These are phyloP conservation scores for Hypoxylon sp. DNA, from an alignment of 2,329 filamentous ascomycete genomes.

Conservation along the genomic window DNA sequence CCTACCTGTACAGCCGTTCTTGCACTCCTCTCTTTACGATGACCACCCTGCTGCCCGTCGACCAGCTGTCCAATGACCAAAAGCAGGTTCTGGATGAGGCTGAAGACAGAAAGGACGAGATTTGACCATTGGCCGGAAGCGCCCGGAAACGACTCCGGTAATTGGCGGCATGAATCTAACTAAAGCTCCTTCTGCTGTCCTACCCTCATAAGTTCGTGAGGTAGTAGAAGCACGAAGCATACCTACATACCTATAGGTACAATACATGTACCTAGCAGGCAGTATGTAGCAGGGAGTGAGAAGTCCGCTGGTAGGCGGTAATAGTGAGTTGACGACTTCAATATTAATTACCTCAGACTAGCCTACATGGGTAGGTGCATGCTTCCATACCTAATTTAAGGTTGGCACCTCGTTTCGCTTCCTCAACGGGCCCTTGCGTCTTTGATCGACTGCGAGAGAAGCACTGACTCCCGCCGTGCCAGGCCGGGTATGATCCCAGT, in stretches of 20 bases:
- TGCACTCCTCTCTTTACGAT: background rate
- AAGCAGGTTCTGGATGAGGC: slow-evolving; percentile 34
- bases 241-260: no score
- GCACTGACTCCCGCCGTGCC: slow-evolving; percentile 20
- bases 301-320: background rate
- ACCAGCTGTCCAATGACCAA: slow-evolving; percentile 22
- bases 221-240: no score
- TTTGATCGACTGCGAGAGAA: slow-evolving; percentile 7
- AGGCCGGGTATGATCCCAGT: slow-evolving; percentile 15
- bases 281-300: background rate
- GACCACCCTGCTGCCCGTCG: slow-evolving; percentile 4
- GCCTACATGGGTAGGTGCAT: no score
- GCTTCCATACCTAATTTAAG: background rate
- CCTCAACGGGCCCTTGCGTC: slow-evolving; percentile 24
- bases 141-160: slow-evolving; percentile 23
- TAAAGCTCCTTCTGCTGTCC: slow-evolving; percentile 12
- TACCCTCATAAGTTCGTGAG: slow-evolving; percentile 1
- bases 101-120: slow-evolving; percentile 24
- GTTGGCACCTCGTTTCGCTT: slow-evolving; percentile 1
- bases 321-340: no score
- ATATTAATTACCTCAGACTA: no score
- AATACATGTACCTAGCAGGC: no score
- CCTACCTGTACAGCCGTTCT: slow-evolving; percentile 1
- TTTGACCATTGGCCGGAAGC: slow-evolving; percentile 29
- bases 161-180: slow-evolving; percentile 24